These are phyloP conservation scores for Exutisphaerella laricina DNA, from an alignment of 2,329 filamentous ascomycete species.

Conservation along the genomic window DNA sequence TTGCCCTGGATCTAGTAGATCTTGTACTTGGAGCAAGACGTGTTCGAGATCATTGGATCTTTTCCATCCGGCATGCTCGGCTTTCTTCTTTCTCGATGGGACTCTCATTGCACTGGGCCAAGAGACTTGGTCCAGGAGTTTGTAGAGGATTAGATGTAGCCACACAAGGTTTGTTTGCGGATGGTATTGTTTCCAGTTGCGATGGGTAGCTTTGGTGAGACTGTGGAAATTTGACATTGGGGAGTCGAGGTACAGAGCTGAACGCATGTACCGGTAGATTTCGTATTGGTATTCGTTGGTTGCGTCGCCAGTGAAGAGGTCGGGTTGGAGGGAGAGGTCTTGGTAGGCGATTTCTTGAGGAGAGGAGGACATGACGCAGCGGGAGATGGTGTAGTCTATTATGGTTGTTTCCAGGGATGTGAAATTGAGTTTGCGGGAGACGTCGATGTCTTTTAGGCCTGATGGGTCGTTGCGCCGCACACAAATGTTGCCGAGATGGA, in stretches of 20 bases:
- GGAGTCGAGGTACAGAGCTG: slow-evolving; percentile 35
- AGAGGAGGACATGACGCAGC: slow-evolving; percentile 46
- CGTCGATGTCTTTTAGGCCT: slow-evolving; percentile 18
- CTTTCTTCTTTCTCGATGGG: slow-evolving; percentile 18
- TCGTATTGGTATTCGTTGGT: slow-evolving; percentile 51
- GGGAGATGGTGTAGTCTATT: slow-evolving; percentile 63
- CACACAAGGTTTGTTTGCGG: slow-evolving; percentile 60
- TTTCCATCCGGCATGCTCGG: slow-evolving; percentile 26
- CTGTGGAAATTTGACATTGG: slow-evolving; percentile 35
- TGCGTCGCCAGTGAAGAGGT: slow-evolving; percentile 45
- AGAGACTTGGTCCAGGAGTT: slow-evolving; percentile 45
- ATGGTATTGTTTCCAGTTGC: slow-evolving; percentile 50
- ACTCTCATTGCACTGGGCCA: slow-evolving; percentile 27
- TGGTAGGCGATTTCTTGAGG: slow-evolving; percentile 38
- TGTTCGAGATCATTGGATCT: slow-evolving; percentile 36
- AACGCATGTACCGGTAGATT: slow-evolving; percentile 51
- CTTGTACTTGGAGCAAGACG: slow-evolving; percentile 34
- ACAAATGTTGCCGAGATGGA: slow-evolving; percentile 64
- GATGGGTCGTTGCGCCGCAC: slow-evolving; percentile 32
- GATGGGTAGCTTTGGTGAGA: slow-evolving; percentile 10
- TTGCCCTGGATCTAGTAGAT: slow-evolving; percentile 35
- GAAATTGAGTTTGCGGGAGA: slow-evolving; percentile 43
- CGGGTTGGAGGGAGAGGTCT: slow-evolving; percentile 42
- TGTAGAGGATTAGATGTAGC: slow-evolving; percentile 56
- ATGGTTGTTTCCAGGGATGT: slow-evolving; percentile 57